phyloP scores from a whole-genome alignment of 176 grass and related monocot genomes.

The Thinopyrum elongatum region DNA sequence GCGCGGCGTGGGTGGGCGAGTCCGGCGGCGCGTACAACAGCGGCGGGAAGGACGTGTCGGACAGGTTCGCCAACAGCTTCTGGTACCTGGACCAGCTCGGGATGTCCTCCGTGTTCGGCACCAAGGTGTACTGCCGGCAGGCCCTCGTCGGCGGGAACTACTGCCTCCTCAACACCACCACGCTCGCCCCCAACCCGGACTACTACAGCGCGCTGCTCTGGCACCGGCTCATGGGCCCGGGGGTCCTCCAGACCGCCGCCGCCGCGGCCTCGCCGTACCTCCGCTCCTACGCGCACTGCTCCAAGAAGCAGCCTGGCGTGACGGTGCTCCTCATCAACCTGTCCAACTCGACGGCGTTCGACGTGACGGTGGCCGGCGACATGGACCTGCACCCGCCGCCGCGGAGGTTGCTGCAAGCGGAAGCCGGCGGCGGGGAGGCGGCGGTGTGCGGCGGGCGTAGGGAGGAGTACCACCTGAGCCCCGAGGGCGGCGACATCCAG shows the following conservation, averaged over 20 bases:
- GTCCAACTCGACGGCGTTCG: conserved; percentile 53
- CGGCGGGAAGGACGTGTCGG: conserved; percentile 48
- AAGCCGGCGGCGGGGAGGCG: background rate
- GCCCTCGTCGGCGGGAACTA: conserved; percentile 66
- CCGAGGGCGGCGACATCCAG: conserved; percentile 44
- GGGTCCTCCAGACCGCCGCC: conserved; percentile 32
- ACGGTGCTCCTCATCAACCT: conserved; percentile 61
- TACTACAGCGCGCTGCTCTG: conserved; percentile 67
- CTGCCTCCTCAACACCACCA: conserved; percentile 57
- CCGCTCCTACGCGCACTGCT: conserved; percentile 63
- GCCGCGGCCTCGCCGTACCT: conserved; percentile 28
- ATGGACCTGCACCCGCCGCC: conserved; percentile 32
- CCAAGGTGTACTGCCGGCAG: conserved; percentile 63
- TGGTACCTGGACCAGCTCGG: conserved; percentile 77
- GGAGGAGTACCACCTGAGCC: conserved; percentile 60
- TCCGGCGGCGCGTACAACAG: conserved; percentile 66
- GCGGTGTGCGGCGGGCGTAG: conserved; percentile 29
- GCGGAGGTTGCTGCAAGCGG: background rate
- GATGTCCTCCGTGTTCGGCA: conserved; percentile 44
- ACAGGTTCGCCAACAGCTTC: conserved; percentile 53
- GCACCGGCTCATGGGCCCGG: conserved; percentile 50
- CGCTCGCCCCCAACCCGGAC: conserved; percentile 58
- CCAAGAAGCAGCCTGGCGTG: conserved; percentile 46
- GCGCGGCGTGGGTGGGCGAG: conserved; percentile 58
- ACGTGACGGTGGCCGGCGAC: conserved; percentile 41